These are phyloP conservation scores for Colletotrichum neosansevieriae DNA, from an alignment of 2,329 filamentous ascomycete species.

Conservation along the genomic window DNA sequence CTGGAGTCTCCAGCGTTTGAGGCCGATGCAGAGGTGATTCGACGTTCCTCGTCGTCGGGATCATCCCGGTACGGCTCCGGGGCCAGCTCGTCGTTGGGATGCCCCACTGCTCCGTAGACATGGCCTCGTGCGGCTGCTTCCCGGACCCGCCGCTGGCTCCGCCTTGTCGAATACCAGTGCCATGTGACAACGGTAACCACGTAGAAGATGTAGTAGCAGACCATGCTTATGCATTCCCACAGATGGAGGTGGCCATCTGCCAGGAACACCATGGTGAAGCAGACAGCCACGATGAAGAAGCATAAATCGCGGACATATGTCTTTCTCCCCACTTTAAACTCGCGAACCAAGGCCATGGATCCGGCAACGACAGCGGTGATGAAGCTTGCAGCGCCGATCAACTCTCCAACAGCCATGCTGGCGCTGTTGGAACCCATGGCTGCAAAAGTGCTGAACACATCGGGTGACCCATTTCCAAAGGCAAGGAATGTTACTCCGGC, in stretches of 20 bases:
- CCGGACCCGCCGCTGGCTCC: slow-evolving; percentile 69
- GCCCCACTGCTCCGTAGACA: slow-evolving; percentile 70
- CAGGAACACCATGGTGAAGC: slow-evolving; percentile 88
- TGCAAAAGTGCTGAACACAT: slow-evolving; percentile 98
- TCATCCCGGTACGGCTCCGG: slow-evolving; percentile 74
- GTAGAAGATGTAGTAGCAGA: slow-evolving; percentile 90
- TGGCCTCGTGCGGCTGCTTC: slow-evolving; percentile 81
- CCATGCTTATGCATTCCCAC: slow-evolving; percentile 94
- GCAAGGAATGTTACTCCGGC: slow-evolving; percentile 96
- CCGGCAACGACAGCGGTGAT: slow-evolving; percentile 97
- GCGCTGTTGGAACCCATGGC: slow-evolving; percentile 97
- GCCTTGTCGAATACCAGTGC: slow-evolving; percentile 85
- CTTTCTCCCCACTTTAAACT: slow-evolving; percentile 89
- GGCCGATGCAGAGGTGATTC: slow-evolving; percentile 38
- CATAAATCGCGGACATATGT: slow-evolving; percentile 92
- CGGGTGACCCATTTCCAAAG: slow-evolving; percentile 97
- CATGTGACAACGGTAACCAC: slow-evolving; percentile 88
- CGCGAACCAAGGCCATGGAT: slow-evolving; percentile 96
- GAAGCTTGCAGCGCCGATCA: slow-evolving; percentile 94
- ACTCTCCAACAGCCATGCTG: slow-evolving; percentile 94
- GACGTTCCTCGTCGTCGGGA: slow-evolving; percentile 56
- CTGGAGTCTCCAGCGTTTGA: slow-evolving; percentile 52
- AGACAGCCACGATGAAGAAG: slow-evolving; percentile 90
- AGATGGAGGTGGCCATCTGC: slow-evolving; percentile 85
- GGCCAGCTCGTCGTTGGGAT: slow-evolving; percentile 64